phyloP scores from a whole-genome alignment of 164 flowering plant species.

The Chimonanthus salicifolius region DNA sequence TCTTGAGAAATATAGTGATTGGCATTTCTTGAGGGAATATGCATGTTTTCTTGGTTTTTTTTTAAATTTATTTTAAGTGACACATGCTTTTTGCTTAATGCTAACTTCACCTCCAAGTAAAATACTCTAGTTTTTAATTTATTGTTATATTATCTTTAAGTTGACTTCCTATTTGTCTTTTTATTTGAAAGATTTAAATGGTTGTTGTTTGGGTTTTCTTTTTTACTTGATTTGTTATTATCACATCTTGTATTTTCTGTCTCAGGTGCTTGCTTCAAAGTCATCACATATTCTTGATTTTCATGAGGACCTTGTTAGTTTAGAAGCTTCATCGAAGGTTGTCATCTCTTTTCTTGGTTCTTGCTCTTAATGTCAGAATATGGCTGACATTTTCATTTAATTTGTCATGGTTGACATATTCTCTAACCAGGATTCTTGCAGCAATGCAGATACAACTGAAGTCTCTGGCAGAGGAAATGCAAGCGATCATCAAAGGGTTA shows the following conservation, averaged over 20 bases:
- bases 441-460: slow-evolving; percentile 85
- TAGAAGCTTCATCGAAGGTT: slow-evolving; percentile 81
- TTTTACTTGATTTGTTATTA: slow-evolving; percentile 1
- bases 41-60: not conserved
- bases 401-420: slow-evolving; percentile 6
- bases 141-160: not conserved
- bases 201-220: not conserved
- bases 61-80: too few species aligned
- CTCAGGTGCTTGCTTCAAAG: slow-evolving; percentile 63
- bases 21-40: not conserved
- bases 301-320: slow-evolving; percentile 57
- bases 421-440: slow-evolving; percentile 1
- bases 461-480: slow-evolving; percentile 99
- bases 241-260: not conserved
- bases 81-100: too few species aligned
- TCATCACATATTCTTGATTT: slow-evolving; percentile 67
- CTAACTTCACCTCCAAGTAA: not conserved
- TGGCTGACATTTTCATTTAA: not conserved
- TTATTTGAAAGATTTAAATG: not conserved
- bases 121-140: not conserved
- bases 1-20: not conserved
- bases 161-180: not conserved
- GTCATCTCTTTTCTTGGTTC: slow-evolving; percentile 3
- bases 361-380: not conserved
- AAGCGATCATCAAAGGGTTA: slow-evolving; percentile 87